Evolutionary conservation across 306 rosid species (phyloP), one percentile per base, ranked within the genome.

Genomic region (Vigna hirtella): DNA sequence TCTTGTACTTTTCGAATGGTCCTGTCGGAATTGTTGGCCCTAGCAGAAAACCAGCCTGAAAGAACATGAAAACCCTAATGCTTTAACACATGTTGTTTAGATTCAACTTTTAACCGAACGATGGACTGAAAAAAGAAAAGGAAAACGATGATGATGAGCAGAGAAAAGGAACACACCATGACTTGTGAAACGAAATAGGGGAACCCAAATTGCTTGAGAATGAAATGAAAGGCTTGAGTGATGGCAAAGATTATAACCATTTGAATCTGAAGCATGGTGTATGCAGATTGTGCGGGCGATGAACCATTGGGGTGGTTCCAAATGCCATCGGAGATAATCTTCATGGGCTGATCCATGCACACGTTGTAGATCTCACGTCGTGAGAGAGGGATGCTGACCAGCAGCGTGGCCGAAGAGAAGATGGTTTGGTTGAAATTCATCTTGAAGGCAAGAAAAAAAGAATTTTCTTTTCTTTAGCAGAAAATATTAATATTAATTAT

Each of bases 171-270:
- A 32, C 64, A 11, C 84, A 89, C 90, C 79, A 89, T 64, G 26
- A 87, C 72, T 69, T 89, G 90, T 6, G 87, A 66, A 72, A 82
- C 11, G 47, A 86, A 45, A 72, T 55, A 81, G 76, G 96, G 81
- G 47, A 83, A 0, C 13, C 89, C 85, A 1, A 84, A 53, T 2
- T 76, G 88, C 66, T 85, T 84, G 63, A 91, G 81, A 47, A 81
- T 0, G 68, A 76, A 66, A 86, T 89, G 88, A n/a, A 70, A 24
- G 63, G 49, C 8, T 11, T 75, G 87, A 0, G 88, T 79, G 52
- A 52, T 4, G 2, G 32, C 7, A 55, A 87, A 84, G 11, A 89
- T 77, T 18, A 53, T 0, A 17, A 73, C 3, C 50, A 89, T 83
- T 68, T 86, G 90, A 2, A 85, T 2, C 81, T 91, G 80, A 15